Conservation (phyloP, 768 basidiomycete species). For the Zangia roseola region DNA sequence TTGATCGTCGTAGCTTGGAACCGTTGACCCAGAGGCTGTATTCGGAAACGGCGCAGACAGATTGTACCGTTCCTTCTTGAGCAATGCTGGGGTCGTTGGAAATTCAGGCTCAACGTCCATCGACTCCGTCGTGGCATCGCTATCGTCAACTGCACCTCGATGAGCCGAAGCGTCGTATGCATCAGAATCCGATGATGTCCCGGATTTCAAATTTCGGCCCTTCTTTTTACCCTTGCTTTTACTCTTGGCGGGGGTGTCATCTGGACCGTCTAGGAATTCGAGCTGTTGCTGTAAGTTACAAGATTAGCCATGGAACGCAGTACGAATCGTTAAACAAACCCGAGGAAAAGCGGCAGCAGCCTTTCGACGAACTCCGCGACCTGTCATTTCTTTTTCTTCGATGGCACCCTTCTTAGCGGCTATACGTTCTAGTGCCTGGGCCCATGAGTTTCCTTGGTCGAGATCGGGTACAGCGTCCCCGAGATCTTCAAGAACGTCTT, state of each 20-base stretch:
- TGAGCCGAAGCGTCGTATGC: constrained; percentile 30
- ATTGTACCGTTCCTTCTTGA: constrained; percentile 5
- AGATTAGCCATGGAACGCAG: not conserved
- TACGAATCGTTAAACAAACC: constrained; percentile 18
- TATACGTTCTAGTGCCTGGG: constrained; percentile 57
- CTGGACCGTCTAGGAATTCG: constrained; percentile 32
- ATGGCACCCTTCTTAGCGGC: constrained; percentile 40
- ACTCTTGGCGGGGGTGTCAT: constrained; percentile 38
- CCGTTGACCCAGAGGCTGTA: constrained; percentile 1
- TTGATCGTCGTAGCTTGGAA: constrained; percentile 8
- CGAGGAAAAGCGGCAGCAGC: constrained; percentile 54
- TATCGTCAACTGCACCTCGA: constrained; percentile 18
- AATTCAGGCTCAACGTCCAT: constrained; percentile 16
- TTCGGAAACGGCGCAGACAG: not conserved
- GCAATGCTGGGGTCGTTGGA: not conserved
- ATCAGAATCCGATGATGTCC: constrained; percentile 40
- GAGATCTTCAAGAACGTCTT: constrained; percentile 67
- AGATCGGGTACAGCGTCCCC: constrained; percentile 45
- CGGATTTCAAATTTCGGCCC: constrained; percentile 28
- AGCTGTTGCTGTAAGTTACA: constrained; percentile 26
- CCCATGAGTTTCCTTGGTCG: constrained; percentile 79
- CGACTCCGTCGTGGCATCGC: constrained; percentile 24
- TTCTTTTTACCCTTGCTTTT: constrained; percentile 39
- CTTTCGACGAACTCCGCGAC: constrained; percentile 72
- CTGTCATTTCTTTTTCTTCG: constrained; percentile 54